Evolutionary conservation across 1,284 basidiomycete species (phyloP).

Genomic region (Rhodotorula sp.): DNA sequence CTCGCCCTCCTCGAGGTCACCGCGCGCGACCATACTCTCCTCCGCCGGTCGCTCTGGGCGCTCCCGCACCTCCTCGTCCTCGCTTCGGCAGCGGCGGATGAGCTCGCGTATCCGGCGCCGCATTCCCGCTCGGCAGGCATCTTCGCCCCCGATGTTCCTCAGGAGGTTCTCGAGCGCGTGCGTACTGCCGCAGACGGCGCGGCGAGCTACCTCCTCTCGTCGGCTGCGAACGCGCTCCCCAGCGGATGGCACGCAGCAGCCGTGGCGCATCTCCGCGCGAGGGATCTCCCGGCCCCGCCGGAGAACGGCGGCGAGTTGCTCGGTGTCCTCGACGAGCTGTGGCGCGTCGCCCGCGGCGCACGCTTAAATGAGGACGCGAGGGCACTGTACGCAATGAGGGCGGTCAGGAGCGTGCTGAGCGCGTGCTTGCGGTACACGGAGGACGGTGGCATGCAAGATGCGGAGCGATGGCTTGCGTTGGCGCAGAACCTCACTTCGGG

Average conservation of each 20-base stretch:
- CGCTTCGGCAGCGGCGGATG: constrained; percentile 53
- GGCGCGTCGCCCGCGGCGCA: constrained; percentile 6
- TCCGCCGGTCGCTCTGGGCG: constrained; percentile 64
- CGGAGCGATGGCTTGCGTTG: constrained; percentile 72
- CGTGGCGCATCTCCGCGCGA: constrained; percentile 27
- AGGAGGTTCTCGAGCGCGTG: constrained; percentile 56
- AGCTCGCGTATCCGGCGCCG: constrained; percentile 57
- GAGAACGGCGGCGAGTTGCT: constrained; percentile 24
- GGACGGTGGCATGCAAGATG: constrained; percentile 64
- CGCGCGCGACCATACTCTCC: constrained; percentile 63
- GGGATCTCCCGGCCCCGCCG: background rate
- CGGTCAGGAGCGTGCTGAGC: constrained; percentile 62
- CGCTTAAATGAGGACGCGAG: constrained; percentile 39
- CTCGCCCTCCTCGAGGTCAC: constrained; percentile 65
- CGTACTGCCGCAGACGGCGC: constrained; percentile 63
- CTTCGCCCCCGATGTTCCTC: constrained; percentile 56
- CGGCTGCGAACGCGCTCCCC: constrained; percentile 46
- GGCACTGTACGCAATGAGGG: constrained; percentile 61
- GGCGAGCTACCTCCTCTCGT: constrained; percentile 67
- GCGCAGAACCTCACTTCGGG: constrained; percentile 67
- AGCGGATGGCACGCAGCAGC: constrained; percentile 33
- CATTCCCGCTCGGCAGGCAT: constrained; percentile 51
- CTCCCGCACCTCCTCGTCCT: constrained; percentile 50
- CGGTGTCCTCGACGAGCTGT: constrained; percentile 31
- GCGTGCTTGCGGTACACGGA: constrained; percentile 62